Evolutionary conservation across 805 yeast species (phyloP), one percentile per base, ranked within the genome.

Genomic region (Clavispora asparagi): DNA sequence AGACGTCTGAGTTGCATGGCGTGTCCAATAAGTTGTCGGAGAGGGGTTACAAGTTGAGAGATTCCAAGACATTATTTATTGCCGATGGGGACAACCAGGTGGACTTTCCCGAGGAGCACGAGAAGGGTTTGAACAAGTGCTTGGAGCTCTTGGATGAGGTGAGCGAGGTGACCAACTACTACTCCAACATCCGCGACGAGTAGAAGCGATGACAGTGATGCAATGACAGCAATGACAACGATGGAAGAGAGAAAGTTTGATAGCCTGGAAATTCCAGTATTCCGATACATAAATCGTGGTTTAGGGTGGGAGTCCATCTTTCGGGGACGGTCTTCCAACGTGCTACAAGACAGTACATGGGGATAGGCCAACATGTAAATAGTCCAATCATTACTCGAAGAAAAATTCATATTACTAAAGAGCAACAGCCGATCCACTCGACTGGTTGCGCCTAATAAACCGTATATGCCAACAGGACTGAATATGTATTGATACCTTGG

Each of bases 151-250:
- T 92, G 40, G 95, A 88, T 44, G 88, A 83, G 30, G 68, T 89
- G n/a, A 89, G 85, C 42, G 98, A 94, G 56, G 87, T 92, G 17
- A 81, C 88, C 7, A 88, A 81, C 51, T 81, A 87, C 48, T 87
- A 87, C 66, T 77, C 87, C 28, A 92, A 89, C 61, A 70, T 79
- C 54, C 74, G 69, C 48, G 76, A 72, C 27, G 48, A 49, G 37
- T 33, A 26, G 35, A 14, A 29, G 32, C 8, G 12, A 12, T 7
- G 32, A 19, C 23, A 19, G 23, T 5, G 23, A 19, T 4, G 23
- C n/a, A n/a, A n/a, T n/a, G 40, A 38, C 14, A 29, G 32, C 8
- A 29, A 12, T 7, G 32, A 19, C 23, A 19, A 5, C 23, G 23
- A 19, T 4, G 23, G 23, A 13, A 2, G 14, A 29, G 32, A 29